Base-by-base conservation (phyloP, 441 rosid species). In the Brassica hybrid region DNA sequence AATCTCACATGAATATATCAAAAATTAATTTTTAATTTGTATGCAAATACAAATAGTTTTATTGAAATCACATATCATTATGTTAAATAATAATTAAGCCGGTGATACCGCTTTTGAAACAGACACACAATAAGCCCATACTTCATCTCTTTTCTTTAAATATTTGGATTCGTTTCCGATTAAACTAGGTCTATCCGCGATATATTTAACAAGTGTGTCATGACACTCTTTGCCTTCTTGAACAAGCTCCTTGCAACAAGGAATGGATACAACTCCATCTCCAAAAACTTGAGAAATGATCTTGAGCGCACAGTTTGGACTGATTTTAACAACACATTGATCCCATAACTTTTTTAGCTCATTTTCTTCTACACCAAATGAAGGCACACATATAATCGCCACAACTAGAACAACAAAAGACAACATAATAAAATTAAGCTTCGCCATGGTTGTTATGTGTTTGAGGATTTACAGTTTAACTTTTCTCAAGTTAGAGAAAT, bases 221-320 rank as follows among this genome's bases (percentile, higher is more conserved):
- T 73, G 54, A 34, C 69, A 73, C 13, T 62, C 34, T 14, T 64
- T 64, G 30, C 70, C 70, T 64, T 73, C 54, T 7, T 63, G 34
- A 25, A 73, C 41, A 41, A 71, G 58, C 7, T 71, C 75, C 1
- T 19, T 34, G 1, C 76, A 73, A 7, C 76, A 73, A 17, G 50
- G 8, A 73, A 11, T 9, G 5, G 63, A 50, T 7, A 45, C 48
- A 12, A 45, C 17, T 48, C 68, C 48, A 27, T 72, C 30, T 62
- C 76, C 57, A 23, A 72, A 72, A 43, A 48, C 30, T 63, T 62
- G 34, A 48, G 12, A 14, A 32, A 63, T 30, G 3, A 64, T 52
- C 8, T 64, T 5, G 23, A 63, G 10, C 54, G 36, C 70, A 64
- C 65, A 65, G 3, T 36, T 8, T 18, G 12, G 5, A 65, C 25